phyloP scores from a whole-genome alignment of 2,329 filamentous ascomycete genomes.

The Camptophora hylomeconis region DNA sequence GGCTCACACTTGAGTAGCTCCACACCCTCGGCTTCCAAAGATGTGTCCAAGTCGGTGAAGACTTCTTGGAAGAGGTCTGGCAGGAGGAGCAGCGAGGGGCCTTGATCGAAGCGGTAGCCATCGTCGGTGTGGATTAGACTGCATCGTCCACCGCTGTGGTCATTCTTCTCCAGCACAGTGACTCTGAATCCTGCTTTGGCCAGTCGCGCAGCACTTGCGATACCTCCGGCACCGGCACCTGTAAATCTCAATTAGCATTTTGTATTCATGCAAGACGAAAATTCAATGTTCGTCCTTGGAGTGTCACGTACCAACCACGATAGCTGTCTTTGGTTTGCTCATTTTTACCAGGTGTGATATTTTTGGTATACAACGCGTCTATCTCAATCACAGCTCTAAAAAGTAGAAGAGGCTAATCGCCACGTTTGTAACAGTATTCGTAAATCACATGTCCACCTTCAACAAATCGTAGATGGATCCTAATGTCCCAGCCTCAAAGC shows the following conservation, averaged over 20 bases:
- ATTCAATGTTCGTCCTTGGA: not conserved
- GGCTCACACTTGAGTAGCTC: constrained; percentile 58
- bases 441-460: too few relatives aligned
- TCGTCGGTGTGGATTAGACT: constrained; percentile 47
- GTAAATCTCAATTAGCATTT: too few relatives aligned
- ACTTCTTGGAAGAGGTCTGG: constrained; percentile 57
- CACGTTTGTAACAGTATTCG: too few relatives aligned
- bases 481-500: too few relatives aligned
- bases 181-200: constrained; percentile 57
- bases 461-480: too few relatives aligned
- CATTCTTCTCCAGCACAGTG: constrained; percentile 69
- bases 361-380: too few relatives aligned
- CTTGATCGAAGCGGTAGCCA: constrained; percentile 54
- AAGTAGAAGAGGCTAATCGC: too few relatives aligned
- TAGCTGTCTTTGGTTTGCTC: constrained; percentile 32
- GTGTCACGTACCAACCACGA: constrained; percentile 37
- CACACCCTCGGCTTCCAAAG: constrained; percentile 52
- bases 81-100: constrained; percentile 59
- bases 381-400: too few relatives aligned
- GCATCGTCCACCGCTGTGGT: constrained; percentile 58
- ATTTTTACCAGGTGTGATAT: too few relatives aligned
- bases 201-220: constrained; percentile 58
- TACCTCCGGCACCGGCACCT: constrained; percentile 59
- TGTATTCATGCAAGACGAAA: too few relatives aligned
- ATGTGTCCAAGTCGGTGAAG: constrained; percentile 56